Percentiles rank a stretch among this genome's conserved stretches.
Conservation (phyloP, 768 basidiomycete species). For the Trametes sanguinea region DNA sequence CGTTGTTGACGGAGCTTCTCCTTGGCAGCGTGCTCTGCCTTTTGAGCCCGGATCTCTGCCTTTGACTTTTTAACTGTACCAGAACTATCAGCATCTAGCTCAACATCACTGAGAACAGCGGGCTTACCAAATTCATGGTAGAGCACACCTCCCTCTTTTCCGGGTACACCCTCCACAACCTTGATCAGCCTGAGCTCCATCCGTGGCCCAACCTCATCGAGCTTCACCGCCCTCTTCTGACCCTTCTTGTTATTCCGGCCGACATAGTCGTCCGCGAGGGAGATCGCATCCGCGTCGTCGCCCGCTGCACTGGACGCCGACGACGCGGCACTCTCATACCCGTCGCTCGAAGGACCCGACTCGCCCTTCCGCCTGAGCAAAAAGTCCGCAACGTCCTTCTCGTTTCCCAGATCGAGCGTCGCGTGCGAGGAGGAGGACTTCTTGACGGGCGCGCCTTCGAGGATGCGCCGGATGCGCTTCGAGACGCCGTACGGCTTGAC, state of each 20-base stretch:
- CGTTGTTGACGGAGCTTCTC: conserved; percentile 75
- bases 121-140: conserved; percentile 91
- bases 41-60: conserved; percentile 65
- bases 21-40: conserved; percentile 76
- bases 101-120: neutral
- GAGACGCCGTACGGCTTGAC: conserved; percentile 95
- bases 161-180: conserved; percentile 91
- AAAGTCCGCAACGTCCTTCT: conserved; percentile 96
- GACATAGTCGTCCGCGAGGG: conserved; percentile 90
- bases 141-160: conserved; percentile 89
- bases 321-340: conserved; percentile 82
- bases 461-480: conserved; percentile 81
- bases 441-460: conserved; percentile 58
- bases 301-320: conserved; percentile 81
- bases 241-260: conserved; percentile 94
- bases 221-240: conserved; percentile 83
- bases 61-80: conserved; percentile 87
- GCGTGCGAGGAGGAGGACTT: conserved; percentile 37
- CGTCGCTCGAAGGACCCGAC: conserved; percentile 54
- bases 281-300: conserved; percentile 79
- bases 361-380: conserved; percentile 73
- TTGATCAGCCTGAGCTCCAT: conserved; percentile 93
- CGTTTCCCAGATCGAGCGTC: conserved; percentile 80
- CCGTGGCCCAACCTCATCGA: conserved; percentile 94
- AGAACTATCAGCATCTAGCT: neutral